Evolutionary conservation across 2,329 filamentous ascomycete species (phyloP).

Genomic region (Aspergillus quadricinctus): DNA sequence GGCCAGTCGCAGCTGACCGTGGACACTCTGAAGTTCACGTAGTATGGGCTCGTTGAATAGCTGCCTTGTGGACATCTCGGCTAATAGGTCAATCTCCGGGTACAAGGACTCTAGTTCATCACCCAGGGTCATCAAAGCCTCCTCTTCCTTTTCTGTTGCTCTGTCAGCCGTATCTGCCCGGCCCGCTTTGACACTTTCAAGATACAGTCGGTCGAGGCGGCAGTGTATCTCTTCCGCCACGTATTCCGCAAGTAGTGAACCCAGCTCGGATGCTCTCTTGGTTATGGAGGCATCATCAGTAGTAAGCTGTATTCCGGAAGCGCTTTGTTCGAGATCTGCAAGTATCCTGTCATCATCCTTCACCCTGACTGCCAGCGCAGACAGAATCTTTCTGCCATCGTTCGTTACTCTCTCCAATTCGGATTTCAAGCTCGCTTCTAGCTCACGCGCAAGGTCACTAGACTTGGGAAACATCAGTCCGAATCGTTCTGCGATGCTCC

Average conservation of each 20-base stretch:
- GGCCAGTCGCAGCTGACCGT: slow-evolving; percentile 24
- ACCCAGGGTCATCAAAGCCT: slow-evolving; percentile 24
- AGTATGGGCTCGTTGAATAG: slow-evolving; percentile 39
- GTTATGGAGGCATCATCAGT: slow-evolving; percentile 26
- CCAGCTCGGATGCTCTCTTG: slow-evolving; percentile 26
- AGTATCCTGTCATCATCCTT: slow-evolving; percentile 37
- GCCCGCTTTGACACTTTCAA: slow-evolving; percentile 24
- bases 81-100: slow-evolving; percentile 36
- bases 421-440: slow-evolving; percentile 27
- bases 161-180: background rate
- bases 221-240: slow-evolving; percentile 35
- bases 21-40: slow-evolving; percentile 29
- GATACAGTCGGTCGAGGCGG: slow-evolving; percentile 38
- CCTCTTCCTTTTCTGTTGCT: slow-evolving; percentile 6
- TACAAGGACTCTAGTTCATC: slow-evolving; percentile 38
- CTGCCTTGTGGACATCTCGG: slow-evolving; percentile 42
- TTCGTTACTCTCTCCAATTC: slow-evolving; percentile 27
- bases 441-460: slow-evolving; percentile 30
- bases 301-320: slow-evolving; percentile 23
- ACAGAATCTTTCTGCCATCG: slow-evolving; percentile 32
- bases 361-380: slow-evolving; percentile 27
- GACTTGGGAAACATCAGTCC: slow-evolving; percentile 24
- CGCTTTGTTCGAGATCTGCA: slow-evolving; percentile 25
- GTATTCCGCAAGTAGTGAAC: slow-evolving; percentile 27
- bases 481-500: background rate